A percentile compares a stretch with the other conserved stretches of the same genome.
These are phyloP conservation scores for Plasmodium vivax DNA, from an alignment of 169 alveolate species.

Conservation along the genomic window DNA sequence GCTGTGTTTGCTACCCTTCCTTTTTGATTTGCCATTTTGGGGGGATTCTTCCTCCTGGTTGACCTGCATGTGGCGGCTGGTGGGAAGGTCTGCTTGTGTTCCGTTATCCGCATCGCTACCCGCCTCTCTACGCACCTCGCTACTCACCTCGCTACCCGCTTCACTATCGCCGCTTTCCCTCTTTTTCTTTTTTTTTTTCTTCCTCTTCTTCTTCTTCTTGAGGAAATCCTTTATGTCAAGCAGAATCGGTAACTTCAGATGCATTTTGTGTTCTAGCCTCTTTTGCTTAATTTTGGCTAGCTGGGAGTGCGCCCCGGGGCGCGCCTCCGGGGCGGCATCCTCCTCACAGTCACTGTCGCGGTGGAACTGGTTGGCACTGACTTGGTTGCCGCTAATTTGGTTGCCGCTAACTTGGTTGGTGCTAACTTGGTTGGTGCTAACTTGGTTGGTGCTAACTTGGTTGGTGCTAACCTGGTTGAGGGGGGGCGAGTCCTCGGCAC, in stretches of 20 bases:
- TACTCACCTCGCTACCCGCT: neutral
- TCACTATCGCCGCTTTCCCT: neutral
- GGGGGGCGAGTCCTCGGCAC: neutral
- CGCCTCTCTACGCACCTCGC: neutral
- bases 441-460: too few relatives aligned
- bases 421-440: too few relatives aligned
- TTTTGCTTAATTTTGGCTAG: neutral
- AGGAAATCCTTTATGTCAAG: neutral
- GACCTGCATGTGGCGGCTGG: neutral
- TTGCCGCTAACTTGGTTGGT: too few relatives aligned
- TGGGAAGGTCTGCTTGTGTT: neutral
- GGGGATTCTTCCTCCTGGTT: neutral
- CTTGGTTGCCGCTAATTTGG: too few relatives aligned
- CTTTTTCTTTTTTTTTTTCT: neutral
- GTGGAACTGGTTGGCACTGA: too few relatives aligned
- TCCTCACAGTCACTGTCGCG: neutral
- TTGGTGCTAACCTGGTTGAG: neutral
- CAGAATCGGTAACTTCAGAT: neutral
- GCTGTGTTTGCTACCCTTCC: neutral
- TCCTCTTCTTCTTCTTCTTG: constrained; percentile 5
- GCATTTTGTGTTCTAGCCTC: neutral
- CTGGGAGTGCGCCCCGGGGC: neutral
- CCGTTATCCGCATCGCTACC: too few relatives aligned
- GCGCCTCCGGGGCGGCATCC: neutral
- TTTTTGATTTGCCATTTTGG: too few relatives aligned